Evolutionary conservation across 1,139 yeast genomes (phyloP).

Genomic region (Yamadazyma jaroonii): DNA sequence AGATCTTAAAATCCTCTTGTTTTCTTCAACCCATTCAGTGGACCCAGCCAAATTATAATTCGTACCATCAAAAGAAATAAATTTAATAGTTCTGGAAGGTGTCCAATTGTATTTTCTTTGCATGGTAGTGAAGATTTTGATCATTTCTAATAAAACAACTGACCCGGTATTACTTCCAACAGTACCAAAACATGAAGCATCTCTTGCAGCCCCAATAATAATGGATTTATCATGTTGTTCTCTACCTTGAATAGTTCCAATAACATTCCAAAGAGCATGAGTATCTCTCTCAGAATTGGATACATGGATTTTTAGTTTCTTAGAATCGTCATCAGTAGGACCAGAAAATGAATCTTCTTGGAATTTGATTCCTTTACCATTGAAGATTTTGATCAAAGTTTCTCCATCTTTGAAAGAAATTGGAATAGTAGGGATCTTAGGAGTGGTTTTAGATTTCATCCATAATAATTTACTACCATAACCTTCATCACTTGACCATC

Average conservation of each 20-base stretch:
- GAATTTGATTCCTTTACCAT: slow-evolving; percentile 45
- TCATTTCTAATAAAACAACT: slow-evolving; percentile 66
- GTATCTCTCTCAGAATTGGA: slow-evolving; percentile 51
- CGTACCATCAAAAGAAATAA: slow-evolving; percentile 84
- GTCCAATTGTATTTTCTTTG: slow-evolving; percentile 70
- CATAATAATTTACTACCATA: slow-evolving; percentile 36
- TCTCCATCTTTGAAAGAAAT: slow-evolving; percentile 70
- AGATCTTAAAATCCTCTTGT: slow-evolving; percentile 48
- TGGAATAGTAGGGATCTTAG: slow-evolving; percentile 75
- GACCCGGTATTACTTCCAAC: slow-evolving; percentile 75
- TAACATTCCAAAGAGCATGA: slow-evolving; percentile 75
- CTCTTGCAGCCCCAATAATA: slow-evolving; percentile 82
- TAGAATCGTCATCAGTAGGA: slow-evolving; percentile 20
- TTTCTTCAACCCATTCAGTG: slow-evolving; percentile 71
- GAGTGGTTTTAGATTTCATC: slow-evolving; percentile 52
- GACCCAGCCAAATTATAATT: slow-evolving; percentile 84
- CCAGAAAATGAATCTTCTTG: slow-evolving; percentile 33
- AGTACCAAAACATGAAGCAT: slow-evolving; percentile 75
- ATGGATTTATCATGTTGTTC: slow-evolving; percentile 78
- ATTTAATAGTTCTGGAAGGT: slow-evolving; percentile 79
- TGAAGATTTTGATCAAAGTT: slow-evolving; percentile 44
- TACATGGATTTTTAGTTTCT: slow-evolving; percentile 35
- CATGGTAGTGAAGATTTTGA: slow-evolving; percentile 67
- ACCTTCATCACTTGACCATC: slow-evolving; percentile 58
- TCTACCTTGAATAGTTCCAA: slow-evolving; percentile 75